Base-by-base conservation (phyloP, 2,329 filamentous ascomycete genomes). In the Orbilia quercus region DNA sequence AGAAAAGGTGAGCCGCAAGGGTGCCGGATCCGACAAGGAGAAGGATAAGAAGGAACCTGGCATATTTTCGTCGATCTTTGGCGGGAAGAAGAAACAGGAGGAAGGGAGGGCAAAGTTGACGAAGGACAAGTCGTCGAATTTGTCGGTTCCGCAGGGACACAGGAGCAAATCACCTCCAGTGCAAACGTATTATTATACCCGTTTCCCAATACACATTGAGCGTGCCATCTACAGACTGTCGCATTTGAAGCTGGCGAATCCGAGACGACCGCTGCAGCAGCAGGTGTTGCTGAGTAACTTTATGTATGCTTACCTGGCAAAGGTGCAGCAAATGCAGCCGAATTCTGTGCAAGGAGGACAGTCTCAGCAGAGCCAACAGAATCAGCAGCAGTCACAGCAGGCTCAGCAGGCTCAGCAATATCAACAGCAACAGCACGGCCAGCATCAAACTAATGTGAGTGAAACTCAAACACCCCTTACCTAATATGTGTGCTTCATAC, bases 251-350 rank as follows among this genome's bases (percentile, higher is more conserved):
- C 87, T 99, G 74, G 95, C 95, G n/a, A 98, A 99, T 79, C 95
- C 95, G 38, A 89, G 94, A 47, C 89, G 95, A 64, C 91, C 94
- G 42, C 83, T 99, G 57, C 90, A 96, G 79, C 97, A 94, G 72
- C 95, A 99, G 81, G 95, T 99, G 20, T 84, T 99, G 70, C 86
- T 99, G 76, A 97, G 93, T 82, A 99, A 99, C 81, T 99, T 99
- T 82, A 99, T 99, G 95, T 99, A 99, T 82, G 95, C 92, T 66
- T 99, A 99, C 80, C 86, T 99, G 76, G 95, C 95, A 75, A 99
- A 98, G 81, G 95, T 99, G 48, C 95, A 99, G 82, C 92, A 96
- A 78, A 97, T 97, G 91, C 95, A 99, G 80, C 95, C 95, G 45
- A 91, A 96, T 79, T 91, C 97, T 82, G 91, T 96, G 57, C 80